These are phyloP conservation scores for Carallia brachiata DNA, from an alignment of 345 rosid genomes.

Conservation along the genomic window DNA sequence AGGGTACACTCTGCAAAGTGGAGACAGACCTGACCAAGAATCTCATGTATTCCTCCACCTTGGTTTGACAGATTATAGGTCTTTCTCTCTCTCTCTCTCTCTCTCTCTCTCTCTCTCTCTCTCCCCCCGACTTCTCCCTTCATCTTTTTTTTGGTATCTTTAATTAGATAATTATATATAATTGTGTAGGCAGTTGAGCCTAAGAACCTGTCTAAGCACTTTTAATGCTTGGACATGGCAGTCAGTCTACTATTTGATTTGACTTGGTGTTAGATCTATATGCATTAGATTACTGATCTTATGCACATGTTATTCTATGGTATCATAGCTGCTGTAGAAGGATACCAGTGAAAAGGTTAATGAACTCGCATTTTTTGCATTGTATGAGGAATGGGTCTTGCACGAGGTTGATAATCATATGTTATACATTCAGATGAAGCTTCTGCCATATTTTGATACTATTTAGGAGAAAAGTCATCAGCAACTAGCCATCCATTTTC, in stretches of 20 bases:
- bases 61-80: constrained; percentile 91
- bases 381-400: neutral
- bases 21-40: constrained; percentile 35
- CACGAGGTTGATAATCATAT: neutral
- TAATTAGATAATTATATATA: too few relatives aligned
- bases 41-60: constrained; percentile 58
- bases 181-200: too few relatives aligned
- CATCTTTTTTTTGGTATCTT: too few relatives aligned
- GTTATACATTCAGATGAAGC: too few relatives aligned
- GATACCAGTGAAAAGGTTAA: neutral
- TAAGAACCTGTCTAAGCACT: too few relatives aligned
- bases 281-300: neutral
- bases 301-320: neutral
- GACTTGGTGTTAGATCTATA: neutral
- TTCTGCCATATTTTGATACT: too few relatives aligned
- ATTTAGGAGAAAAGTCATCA: neutral
- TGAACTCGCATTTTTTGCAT: neutral
- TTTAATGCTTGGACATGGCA: neutral
- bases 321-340: neutral
- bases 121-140: too few relatives aligned
- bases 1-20: constrained; percentile 42
- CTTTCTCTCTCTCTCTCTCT: constrained; percentile 20
- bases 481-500: neutral
- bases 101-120: too few relatives aligned
- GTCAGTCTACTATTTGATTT: neutral